Base-by-base conservation (phyloP, 1,284 basidiomycete species). In the Ganoderma multipileum region DNA sequence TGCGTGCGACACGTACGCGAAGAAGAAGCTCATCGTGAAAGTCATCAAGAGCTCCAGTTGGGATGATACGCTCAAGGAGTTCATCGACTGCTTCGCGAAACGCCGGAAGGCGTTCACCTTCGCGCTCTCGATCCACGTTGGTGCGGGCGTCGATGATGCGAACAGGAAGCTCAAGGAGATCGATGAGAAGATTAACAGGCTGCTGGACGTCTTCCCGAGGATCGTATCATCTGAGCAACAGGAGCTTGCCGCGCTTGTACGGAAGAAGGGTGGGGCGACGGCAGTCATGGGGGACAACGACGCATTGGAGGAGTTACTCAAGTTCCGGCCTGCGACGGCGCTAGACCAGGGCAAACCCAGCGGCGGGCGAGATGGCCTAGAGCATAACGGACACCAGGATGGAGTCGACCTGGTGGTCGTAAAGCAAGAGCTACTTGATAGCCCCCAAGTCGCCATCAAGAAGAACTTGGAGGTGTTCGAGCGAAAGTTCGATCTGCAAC, bases 1-100 rank as follows among this genome's bases (percentile, higher is more conserved):
- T 55, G 66, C 72, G 1, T 81, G 79, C 69, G 80, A 81, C 52
- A 73, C 76, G 0, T 81, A 79, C 64, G 64, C 72, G 1, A 79
- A 78, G 73, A 80, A 77, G 67, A 69, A 68, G 7, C 70, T 76
- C 3, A 59, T 79, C 74, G 81, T 81, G 1, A 84, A 82, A 63
- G 77, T 82, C 1, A 66, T 85, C 59, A 80, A 80, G 52, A 75
- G 80, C 38, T 75, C 79, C 33, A 69, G 77, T 42, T 86, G 83
- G 78, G 81, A 84, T 57, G 41, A 58, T 11, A 76, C 75, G 3
- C 76, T 86, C 18, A 76, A 79, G 6, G 74, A 67, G 8, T 83
- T 77, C 66, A 74, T 79, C 26, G 64, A 70, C 4, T 73, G 68
- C 7, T 85, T 85, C 71, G 71, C 72, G 8, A 73, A 75, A 6